Conservation (phyloP, 176 grass and related monocot species). For the Musa schizocarpa region DNA sequence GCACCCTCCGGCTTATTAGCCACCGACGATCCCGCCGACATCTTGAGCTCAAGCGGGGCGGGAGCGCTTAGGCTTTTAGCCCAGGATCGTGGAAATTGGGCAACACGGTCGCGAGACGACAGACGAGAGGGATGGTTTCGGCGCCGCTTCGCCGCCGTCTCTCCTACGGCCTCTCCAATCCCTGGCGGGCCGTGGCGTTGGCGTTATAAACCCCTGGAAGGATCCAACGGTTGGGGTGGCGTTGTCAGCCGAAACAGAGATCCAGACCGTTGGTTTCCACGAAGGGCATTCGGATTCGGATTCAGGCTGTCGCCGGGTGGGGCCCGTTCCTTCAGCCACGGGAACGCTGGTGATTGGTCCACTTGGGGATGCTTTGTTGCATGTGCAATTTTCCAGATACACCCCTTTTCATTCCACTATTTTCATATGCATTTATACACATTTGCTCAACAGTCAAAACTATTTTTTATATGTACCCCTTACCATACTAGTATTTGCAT, state of each 20-base stretch:
- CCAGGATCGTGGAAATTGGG: not conserved
- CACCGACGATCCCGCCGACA: slow-evolving; percentile 13
- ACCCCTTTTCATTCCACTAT: too few relatives aligned
- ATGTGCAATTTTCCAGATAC: too few relatives aligned
- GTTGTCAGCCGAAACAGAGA: not conserved
- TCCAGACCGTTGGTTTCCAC: not conserved
- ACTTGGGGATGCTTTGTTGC: not conserved
- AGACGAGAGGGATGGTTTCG: not conserved
- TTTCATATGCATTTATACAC: too few relatives aligned
- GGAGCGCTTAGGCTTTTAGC: not conserved
- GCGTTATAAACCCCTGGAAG: not conserved
- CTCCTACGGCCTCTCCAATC: not conserved
- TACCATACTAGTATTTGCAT: too few relatives aligned
- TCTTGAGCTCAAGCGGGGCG: not conserved
- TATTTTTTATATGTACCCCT: too few relatives aligned
- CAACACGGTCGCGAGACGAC: too few relatives aligned
- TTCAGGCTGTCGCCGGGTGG: not conserved
- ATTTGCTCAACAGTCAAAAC: too few relatives aligned
- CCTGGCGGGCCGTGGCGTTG: too few relatives aligned
- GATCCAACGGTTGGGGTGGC: not conserved
- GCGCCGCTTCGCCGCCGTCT: not conserved
- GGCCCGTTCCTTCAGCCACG: not conserved
- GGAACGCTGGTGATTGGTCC: not conserved
- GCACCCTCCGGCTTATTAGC: slow-evolving; percentile 13
- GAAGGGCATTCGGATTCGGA: not conserved